Evolutionary conservation across 345 rosid genomes (phyloP), one percentile per base, ranked within the genome.

Genomic region (Trapa incisa): DNA sequence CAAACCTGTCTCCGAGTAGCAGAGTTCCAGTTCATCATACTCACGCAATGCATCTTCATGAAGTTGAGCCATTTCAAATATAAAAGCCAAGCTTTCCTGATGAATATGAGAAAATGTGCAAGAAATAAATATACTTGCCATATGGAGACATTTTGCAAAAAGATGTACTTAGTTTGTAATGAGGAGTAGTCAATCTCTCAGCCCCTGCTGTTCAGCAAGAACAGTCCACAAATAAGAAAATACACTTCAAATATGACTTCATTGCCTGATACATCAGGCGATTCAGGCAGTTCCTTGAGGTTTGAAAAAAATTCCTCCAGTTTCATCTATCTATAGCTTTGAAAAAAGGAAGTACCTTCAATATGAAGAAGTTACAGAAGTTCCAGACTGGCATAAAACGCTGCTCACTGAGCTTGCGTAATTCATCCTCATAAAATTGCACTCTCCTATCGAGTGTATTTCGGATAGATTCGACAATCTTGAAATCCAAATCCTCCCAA

Each of bases 31-130:
- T 76, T 91, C 99, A 65, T 94, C 99, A 73, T 94, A 94, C 82
- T 94, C 97, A 66, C 97, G 88, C 61, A 94, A 71, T 50, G 97
- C 99, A 77, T 94, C 99, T 74, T 94, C 99, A 74, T 88, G 83
- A 78, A 94, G 92, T 74, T 88, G 85, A 73, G 97, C 90, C 92
- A 94, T 88, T 81, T 94, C 99, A 82, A 94, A 89, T 83, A 91
- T 88, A 80, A 94, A 94, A 70, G 99, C 99, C 84, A 94, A 79
- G 83, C 97, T 94, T 84, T 91, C 99, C 99, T 94, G 87, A 71
- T 67, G 70, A 41, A 58, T 11, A 58, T 58, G 16, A 32, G 37
- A 58, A 32, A 35, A 32, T 33, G 3, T 9, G 38, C 11, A 2
- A 58, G 32, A 6, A 32, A n/a, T n/a, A 6, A 32, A n/a, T n/a